Evolutionary conservation across 345 rosid species (phyloP).

Genomic region (Rhodamnia rubescens): DNA sequence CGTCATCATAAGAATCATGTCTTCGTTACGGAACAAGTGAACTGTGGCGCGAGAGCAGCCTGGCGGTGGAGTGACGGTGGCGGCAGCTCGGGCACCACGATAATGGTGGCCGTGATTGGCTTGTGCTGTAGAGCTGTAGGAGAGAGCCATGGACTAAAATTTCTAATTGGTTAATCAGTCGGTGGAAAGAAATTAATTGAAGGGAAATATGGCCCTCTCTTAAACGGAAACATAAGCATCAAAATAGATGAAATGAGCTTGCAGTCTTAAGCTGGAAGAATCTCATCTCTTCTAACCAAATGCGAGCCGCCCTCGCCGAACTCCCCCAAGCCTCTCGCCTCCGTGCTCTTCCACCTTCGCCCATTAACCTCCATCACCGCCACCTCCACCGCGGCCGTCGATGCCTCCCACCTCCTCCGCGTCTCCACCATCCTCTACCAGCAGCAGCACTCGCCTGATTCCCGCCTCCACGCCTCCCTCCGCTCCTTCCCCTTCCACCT

Average conservation of each 20-base stretch:
- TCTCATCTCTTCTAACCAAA: not conserved
- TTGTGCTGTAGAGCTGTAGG: not conserved
- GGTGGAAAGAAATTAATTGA: not conserved
- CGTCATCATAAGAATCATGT: not conserved
- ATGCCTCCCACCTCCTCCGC: conserved; percentile 45
- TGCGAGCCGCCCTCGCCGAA: not conserved
- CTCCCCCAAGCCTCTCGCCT: not conserved
- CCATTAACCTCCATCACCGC: not conserved
- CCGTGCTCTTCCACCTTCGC: not conserved
- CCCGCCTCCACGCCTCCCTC: conserved; percentile 53
- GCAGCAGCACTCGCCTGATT: conserved; percentile 55
- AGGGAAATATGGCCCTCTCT: not conserved
- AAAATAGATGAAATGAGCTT: not conserved
- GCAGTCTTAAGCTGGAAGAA: not conserved
- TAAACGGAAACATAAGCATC: rapidly evolving
- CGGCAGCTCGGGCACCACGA: not conserved
- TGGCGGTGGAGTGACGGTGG: not conserved
- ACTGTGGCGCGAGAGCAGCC: not conserved
- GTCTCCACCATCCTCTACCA: conserved; percentile 81
- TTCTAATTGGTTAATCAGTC: not conserved
- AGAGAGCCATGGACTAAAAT: not conserved
- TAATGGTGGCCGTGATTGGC: not conserved
- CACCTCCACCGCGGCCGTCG: conserved; percentile 18
- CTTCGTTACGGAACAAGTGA: rapidly evolving
- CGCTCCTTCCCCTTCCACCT: conserved; percentile 26